Conservation (phyloP, 306 rosid species). For the Casuarina glauca region DNA sequence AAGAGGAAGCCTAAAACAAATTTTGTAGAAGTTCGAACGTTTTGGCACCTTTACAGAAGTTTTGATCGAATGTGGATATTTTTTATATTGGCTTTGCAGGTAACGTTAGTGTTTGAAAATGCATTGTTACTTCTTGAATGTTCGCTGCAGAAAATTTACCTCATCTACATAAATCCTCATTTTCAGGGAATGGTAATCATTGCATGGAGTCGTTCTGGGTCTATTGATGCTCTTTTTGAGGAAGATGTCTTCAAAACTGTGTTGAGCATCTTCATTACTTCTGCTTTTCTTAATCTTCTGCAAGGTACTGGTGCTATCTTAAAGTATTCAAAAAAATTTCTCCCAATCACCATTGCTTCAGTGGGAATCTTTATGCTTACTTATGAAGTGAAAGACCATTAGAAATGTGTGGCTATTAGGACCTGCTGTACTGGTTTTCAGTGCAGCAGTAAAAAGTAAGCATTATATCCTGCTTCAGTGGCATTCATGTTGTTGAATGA, state of each 20-base stretch:
- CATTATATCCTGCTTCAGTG: slow-evolving; percentile 2
- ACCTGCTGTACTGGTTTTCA: not conserved
- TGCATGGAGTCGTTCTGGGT: slow-evolving; percentile 91
- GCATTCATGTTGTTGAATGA: not conserved
- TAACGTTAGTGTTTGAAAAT: slow-evolving; percentile 34
- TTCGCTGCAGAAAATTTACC: slow-evolving; percentile 15
- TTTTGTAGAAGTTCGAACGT: slow-evolving; percentile 95
- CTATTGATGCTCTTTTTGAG: slow-evolving; percentile 60
- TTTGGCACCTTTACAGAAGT: slow-evolving; percentile 85
- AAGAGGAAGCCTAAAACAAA: slow-evolving; percentile 91
- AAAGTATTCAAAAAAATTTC: not conserved
- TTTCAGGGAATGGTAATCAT: slow-evolving; percentile 90
- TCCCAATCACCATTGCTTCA: not conserved
- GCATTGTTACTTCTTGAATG: slow-evolving; percentile 3
- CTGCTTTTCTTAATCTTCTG: slow-evolving; percentile 83
- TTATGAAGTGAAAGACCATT: not conserved
- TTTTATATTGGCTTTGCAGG: slow-evolving; percentile 96
- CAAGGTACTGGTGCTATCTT: slow-evolving; percentile 60
- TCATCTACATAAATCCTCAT: slow-evolving; percentile 18
- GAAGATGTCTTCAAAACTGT: slow-evolving; percentile 74
- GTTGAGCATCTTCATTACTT: slow-evolving; percentile 78
- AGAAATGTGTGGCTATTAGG: not conserved
- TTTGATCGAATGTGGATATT: slow-evolving; percentile 99
- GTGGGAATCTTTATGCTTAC: slow-evolving; percentile 3
- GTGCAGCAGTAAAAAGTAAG: not conserved